Evolutionary conservation across 208 protist genomes (phyloP).

Genomic region (Vickermania spadyakhi): DNA sequence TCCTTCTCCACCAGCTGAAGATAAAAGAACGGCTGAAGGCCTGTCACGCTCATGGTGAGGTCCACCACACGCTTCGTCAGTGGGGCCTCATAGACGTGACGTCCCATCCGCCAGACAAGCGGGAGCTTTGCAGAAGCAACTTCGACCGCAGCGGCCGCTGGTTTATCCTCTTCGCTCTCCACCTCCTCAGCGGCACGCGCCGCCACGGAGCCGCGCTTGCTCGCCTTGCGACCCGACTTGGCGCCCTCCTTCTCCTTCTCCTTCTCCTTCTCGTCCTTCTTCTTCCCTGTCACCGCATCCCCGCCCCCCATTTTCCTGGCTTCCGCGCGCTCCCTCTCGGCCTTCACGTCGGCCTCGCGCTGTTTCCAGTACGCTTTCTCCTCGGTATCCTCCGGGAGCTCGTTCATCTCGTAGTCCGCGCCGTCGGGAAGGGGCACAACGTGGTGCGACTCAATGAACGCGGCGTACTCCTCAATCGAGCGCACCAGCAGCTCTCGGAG

Average conservation of each 20-base stretch:
- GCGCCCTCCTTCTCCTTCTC: slow-evolving; percentile 11
- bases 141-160: slow-evolving; percentile 5
- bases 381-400: slow-evolving; percentile 52
- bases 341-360: slow-evolving; percentile 8
- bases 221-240: slow-evolving; percentile 12
- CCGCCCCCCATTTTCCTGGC: slow-evolving; percentile 5
- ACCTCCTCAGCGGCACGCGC: slow-evolving; percentile 2
- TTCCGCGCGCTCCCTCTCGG: slow-evolving; percentile 1
- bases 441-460: slow-evolving; percentile 58
- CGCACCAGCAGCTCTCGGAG: slow-evolving; percentile 64
- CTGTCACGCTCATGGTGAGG: slow-evolving; percentile 58
- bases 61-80: slow-evolving; percentile 67
- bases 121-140: slow-evolving; percentile 17
- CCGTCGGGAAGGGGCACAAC: slow-evolving; percentile 11
- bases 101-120: slow-evolving; percentile 54
- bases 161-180: slow-evolving; percentile 1
- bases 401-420: slow-evolving; percentile 27
- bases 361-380: slow-evolving; percentile 61
- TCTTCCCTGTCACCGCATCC: slow-evolving; percentile 8
- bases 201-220: slow-evolving; percentile 1
- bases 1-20: slow-evolving; percentile 51
- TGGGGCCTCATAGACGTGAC: slow-evolving; percentile 26
- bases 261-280: slow-evolving; percentile 10
- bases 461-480: slow-evolving; percentile 70
- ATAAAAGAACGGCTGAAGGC: slow-evolving; percentile 76